Conservation (phyloP, 176 grass and related monocot genomes). For the Oryza australiensis region DNA sequence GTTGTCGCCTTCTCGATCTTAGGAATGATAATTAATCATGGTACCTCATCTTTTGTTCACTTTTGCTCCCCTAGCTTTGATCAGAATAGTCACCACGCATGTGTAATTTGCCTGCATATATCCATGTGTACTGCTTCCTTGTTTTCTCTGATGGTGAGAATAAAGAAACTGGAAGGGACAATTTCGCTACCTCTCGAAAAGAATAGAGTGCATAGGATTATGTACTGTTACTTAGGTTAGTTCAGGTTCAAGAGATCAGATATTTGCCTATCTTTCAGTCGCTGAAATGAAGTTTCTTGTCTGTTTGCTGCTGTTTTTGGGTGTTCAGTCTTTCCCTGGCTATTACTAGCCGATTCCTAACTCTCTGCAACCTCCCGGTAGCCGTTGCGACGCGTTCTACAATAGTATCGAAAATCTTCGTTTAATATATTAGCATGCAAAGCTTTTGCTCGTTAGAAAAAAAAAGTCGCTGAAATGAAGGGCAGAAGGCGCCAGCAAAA, state of each 20-base stretch:
- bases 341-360: no score
- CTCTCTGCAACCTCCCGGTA: no score
- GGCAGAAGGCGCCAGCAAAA: not conserved
- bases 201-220: constrained; percentile 20
- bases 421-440: no score
- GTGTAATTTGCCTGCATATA: constrained; percentile 34
- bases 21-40: constrained; percentile 48
- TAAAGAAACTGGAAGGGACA: constrained; percentile 6
- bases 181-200: constrained; percentile 30
- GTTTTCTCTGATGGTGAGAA: constrained; percentile 28
- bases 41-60: constrained; percentile 42
- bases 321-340: no score
- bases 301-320: no score
- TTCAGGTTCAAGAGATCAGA: not conserved
- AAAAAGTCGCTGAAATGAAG: not conserved
- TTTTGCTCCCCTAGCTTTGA: constrained; percentile 27
- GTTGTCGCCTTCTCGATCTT: constrained; percentile 67
- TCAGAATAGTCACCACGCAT: constrained; percentile 40
- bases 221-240: not conserved
- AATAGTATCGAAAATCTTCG: no score
- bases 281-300: not conserved
- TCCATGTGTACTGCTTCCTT: constrained; percentile 23
- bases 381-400: no score
- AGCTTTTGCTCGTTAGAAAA: no score
- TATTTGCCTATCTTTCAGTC: not conserved